Evolutionary conservation across 2,329 filamentous ascomycete genomes (phyloP), one percentile per base, ranked within the genome.

Genomic region (Mollisiaceae sp.): DNA sequence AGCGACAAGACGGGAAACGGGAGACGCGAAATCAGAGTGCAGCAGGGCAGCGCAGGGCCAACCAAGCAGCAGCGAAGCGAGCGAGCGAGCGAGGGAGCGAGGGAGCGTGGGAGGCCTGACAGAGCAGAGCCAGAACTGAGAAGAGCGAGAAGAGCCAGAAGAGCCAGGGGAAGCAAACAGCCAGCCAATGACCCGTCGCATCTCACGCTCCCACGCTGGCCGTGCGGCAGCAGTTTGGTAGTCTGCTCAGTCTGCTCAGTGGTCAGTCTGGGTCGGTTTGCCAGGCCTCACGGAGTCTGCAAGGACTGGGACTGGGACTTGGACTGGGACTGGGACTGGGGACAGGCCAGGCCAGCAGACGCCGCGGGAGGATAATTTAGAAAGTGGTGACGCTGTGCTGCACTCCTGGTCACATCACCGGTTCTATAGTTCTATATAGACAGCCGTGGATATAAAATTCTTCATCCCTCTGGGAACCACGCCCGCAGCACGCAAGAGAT

Each of bases 1-100:
- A 57, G 54, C n/a, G 35, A 57, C 54, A 27, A 43, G 56, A 59
- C 36, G 56, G 38, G 56, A 59, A 36, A 35, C 45, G 45, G 38
- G 56, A 59, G 56, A 35, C 45, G 45, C 35, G 56, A 22, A 24
- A n/a, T 11, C 9, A 12, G 35, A 3, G 55, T 36, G 18, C 55
- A 58, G 27, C 27, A n/a, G n/a, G n/a, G 27, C 27, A 32, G 27
- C 27, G 27, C 27, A 32, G 27, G 3, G 6, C 27, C 27, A 32
- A 32, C 27, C 27, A 32, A 32, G 27, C 27, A 3, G 27, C 27
- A 32, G 3, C 27, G 3, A 32, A 32, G 27, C 27, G 27, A 32
- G n/a, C n/a, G n/a, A n/a, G n/a, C n/a, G n/a, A n/a, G n/a, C n/a
- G n/a, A n/a, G n/a, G n/a, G n/a, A n/a, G n/a, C n/a, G n/a, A n/a